Evolutionary conservation across 2,329 filamentous ascomycete genomes (phyloP), one percentile per base, ranked within the genome.

Genomic region (Nigrospora oryzae): DNA sequence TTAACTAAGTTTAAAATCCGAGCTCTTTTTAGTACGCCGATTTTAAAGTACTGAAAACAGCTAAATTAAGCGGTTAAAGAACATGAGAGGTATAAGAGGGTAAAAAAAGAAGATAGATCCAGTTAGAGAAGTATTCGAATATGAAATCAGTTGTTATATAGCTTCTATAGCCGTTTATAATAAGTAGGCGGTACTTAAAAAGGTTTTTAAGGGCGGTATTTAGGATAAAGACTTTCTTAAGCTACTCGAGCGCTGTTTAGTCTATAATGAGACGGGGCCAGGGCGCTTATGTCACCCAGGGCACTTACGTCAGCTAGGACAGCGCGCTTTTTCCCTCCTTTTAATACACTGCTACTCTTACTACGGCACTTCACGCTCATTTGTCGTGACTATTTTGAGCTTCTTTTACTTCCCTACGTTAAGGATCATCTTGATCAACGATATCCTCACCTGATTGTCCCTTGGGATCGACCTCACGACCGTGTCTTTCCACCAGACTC

Each of bases 91-190:
- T 44, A 33, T 44, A 15, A 28, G 36, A 35, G 16, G 42, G 42
- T 33, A 23, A 44, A 37, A 37, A 44, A 38, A 44, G 33, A 11
- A 44, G 15, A 17, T 32, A 17, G 28, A 44, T 44, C 32, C 36
- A 30, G 17, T 44, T 16, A 4, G 13, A 15, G n/a, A 37, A 44
- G 13, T 11, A 38, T 31, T 30, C 15, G 31, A 38, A 44, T 14
- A 44, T 44, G 17, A 44, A 38, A 15, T 44, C n/a, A n/a, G n/a
- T n/a, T n/a, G n/a, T n/a, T n/a, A n/a, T n/a, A n/a, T n/a, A n/a
- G n/a, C n/a, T n/a, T 12, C 36, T 36, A 17, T 44, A 15, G 36
- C 43, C 36, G 19, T 44, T 28, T 36, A 44, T 23, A 32, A 44
- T 34, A 23, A 39, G 42, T 33, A 44, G 32, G 14, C 36, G 23